Evolutionary conservation across 768 basidiomycete genomes (phyloP).

Genomic region (Termitomyces sp.): DNA sequence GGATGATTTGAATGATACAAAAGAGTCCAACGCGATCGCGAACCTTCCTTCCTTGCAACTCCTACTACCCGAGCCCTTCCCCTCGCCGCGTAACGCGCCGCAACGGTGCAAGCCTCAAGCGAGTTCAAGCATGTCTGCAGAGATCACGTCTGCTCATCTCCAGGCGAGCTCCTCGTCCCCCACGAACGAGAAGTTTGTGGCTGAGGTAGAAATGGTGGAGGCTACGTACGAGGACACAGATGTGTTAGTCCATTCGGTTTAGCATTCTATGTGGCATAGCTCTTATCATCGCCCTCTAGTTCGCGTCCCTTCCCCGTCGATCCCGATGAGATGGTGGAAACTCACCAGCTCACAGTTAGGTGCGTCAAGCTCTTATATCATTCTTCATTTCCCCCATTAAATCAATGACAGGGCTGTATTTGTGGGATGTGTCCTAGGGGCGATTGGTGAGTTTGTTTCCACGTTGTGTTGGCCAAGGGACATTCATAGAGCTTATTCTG

Average conservation of each 20-base stretch:
- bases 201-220: conserved; percentile 19
- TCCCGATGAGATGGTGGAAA: conserved; percentile 43
- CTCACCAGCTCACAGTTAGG: conserved; percentile 50
- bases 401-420: conserved; percentile 35
- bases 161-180: conserved; percentile 10
- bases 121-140: neutral
- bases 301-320: conserved; percentile 52
- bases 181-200: conserved; percentile 23
- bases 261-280: neutral
- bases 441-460: conserved; percentile 27
- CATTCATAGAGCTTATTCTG: neutral
- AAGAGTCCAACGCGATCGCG: neutral
- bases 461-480: neutral
- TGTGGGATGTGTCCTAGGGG: conserved; percentile 49
- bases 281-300: conserved; percentile 14
- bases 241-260: conserved; percentile 25
- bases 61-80: neutral
- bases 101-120: neutral
- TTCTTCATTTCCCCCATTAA: neutral
- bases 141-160: neutral
- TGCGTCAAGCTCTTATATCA: conserved; percentile 12
- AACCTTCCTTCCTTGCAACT: neutral
- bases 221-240: conserved; percentile 33
- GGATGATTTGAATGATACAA: neutral
- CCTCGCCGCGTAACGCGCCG: neutral